Evolutionary conservation across 1,139 yeast species (phyloP), one percentile per base, ranked within the genome.

Genomic region (Yamadazyma dushanensis): DNA sequence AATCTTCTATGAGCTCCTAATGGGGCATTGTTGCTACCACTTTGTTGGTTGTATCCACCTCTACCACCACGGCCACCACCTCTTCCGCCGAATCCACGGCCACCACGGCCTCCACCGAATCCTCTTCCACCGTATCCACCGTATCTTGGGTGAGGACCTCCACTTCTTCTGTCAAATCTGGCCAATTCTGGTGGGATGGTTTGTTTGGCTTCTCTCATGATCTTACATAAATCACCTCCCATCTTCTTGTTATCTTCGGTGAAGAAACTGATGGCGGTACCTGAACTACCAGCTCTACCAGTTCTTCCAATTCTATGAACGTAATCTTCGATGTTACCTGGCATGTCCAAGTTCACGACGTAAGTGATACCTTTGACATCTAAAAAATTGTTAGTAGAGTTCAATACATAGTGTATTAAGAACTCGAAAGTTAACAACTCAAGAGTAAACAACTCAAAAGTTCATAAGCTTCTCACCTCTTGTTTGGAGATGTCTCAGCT

Each of bases 281-380:
- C 98, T 45, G 76, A 74, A 47, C 88, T 81, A 64, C 97, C 97
- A 49, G 97, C 98, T 80, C 98, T 88, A 63, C 98, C 98, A 46
- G 97, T 90, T 82, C 98, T 88, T 62, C 97, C 97, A 56, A 85
- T 85, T 66, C 95, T 78, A 65, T 85, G 95, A 43, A 92, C 97
- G 64, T 92, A 92, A 70, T 92, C 97, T 72, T 92, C 98, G 60
- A 89, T 86, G 71, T 90, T 92, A 67, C 89, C 89, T 57, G 98
- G 97, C 89, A 90, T 90, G 65, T 92, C 98, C 59, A 77, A 89
- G 80, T 92, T 92, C 60, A 92, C 77, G 44, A 92, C 98, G 56
- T 73, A 83, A 53, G 90, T 83, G 59, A 92, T 88, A 63, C 97
- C 97, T 76, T 92, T 92, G 67, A 92, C 98, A 70, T 92, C 97